phyloP scores from a whole-genome alignment of 2,329 filamentous ascomycete genomes.

The Zasmidium citrigriseum region DNA sequence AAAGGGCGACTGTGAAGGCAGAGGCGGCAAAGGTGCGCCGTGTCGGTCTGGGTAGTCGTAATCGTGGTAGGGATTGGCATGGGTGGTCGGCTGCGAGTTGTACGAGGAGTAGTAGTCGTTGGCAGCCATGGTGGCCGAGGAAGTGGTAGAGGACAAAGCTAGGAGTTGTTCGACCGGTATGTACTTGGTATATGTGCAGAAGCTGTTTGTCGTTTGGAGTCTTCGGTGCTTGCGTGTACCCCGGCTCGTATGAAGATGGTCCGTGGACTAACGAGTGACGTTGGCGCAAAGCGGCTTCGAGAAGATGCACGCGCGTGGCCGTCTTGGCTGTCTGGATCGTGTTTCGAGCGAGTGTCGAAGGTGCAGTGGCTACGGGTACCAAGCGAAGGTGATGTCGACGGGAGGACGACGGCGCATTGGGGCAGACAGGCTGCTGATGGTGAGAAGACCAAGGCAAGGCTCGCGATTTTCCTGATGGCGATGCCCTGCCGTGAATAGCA shows the following conservation, averaged over 20 bases:
- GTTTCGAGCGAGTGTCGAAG: background rate
- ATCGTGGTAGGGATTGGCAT: constrained; percentile 38
- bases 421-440: too few species aligned
- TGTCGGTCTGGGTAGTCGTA: constrained; percentile 49
- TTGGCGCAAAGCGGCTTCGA: background rate
- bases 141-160: background rate
- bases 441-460: too few species aligned
- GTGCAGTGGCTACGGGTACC: background rate
- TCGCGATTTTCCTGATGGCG: too few species aligned
- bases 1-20: constrained; percentile 29
- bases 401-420: background rate
- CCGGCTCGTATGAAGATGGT: background rate
- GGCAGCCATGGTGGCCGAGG: constrained; percentile 18
- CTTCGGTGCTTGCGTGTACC: background rate
- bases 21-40: constrained; percentile 40
- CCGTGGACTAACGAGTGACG: background rate
- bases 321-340: background rate
- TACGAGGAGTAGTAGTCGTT: constrained; percentile 61
- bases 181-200: too few species aligned
- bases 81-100: constrained; percentile 40
- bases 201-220: too few species aligned
- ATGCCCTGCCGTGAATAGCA: too few species aligned
- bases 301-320: background rate
- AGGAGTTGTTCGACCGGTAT: background rate
- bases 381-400: background rate